These are phyloP conservation scores for Hanseniaspora lindneri DNA, from an alignment of 805 yeast genomes.

Conservation along the genomic window DNA sequence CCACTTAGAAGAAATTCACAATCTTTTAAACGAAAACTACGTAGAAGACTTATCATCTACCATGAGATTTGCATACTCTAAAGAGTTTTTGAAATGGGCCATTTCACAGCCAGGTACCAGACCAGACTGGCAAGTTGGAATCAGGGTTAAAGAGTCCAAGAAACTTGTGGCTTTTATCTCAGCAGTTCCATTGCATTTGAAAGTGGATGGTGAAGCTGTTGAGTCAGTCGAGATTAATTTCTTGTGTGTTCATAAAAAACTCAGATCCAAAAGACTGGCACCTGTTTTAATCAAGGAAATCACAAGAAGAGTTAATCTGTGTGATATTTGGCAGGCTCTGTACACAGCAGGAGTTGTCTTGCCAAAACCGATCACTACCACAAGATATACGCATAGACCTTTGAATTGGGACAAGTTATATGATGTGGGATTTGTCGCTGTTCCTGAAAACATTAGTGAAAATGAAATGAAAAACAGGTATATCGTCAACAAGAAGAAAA, in stretches of 20 bases:
- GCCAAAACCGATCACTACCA: constrained; percentile 83
- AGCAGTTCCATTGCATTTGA: constrained; percentile 68
- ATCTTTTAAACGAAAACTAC: constrained; percentile 73
- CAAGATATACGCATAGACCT: constrained; percentile 89
- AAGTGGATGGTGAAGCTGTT: constrained; percentile 44
- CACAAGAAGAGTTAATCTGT: constrained; percentile 78
- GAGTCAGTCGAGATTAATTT: constrained; percentile 83
- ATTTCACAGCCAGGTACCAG: constrained; percentile 87
- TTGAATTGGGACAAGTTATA: constrained; percentile 80
- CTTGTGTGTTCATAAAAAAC: constrained; percentile 84
- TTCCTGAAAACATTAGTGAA: constrained; percentile 64
- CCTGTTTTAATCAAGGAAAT: constrained; percentile 90
- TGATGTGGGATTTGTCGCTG: constrained; percentile 79
- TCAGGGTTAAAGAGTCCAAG: constrained; percentile 63
- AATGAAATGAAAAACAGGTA: constrained; percentile 57
- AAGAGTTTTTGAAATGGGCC: constrained; percentile 82
- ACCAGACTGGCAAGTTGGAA: constrained; percentile 85
- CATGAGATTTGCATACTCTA: constrained; percentile 80
- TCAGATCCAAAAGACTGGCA: constrained; percentile 85
- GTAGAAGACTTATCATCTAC: constrained; percentile 90
- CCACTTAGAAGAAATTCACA: constrained; percentile 58
- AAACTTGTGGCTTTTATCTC: constrained; percentile 85
- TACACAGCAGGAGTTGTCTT: constrained; percentile 85
- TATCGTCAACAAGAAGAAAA: constrained; percentile 44
- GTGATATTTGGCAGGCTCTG: constrained; percentile 87